Conservation (phyloP, 805 yeast genomes). For the Saturnispora diversa region DNA sequence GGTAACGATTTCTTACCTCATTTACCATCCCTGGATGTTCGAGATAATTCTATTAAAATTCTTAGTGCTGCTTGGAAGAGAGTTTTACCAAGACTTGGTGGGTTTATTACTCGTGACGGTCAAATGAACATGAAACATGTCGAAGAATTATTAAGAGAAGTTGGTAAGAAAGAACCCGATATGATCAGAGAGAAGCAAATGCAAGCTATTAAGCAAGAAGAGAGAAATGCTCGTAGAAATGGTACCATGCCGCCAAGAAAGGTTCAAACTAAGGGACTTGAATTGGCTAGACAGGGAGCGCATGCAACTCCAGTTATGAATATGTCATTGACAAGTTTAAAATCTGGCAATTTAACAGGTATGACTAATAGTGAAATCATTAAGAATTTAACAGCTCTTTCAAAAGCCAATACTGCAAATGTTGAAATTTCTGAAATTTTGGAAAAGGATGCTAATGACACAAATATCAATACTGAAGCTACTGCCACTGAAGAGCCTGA, state of each 20-base stretch:
- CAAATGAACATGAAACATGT: conserved; percentile 66
- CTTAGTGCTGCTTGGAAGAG: conserved; percentile 79
- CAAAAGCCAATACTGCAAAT: conserved; percentile 66
- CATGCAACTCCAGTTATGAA: conserved; percentile 61
- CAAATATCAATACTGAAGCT: conserved; percentile 10
- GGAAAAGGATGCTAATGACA: conserved; percentile 30
- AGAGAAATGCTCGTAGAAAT: conserved; percentile 52
- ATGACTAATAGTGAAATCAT: conserved; percentile 67
- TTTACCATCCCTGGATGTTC: conserved; percentile 85
- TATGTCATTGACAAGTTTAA: conserved; percentile 63
- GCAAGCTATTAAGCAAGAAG: conserved; percentile 61
- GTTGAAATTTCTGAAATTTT: conserved; percentile 59
- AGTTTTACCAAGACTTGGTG: conserved; percentile 53
- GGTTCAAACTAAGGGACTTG: conserved; percentile 64
- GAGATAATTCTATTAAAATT: conserved; percentile 87
- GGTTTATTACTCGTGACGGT: conserved; percentile 89
- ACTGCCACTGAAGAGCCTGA: conserved; percentile 19
- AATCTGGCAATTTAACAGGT: conserved; percentile 63
- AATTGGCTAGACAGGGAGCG: conserved; percentile 39
- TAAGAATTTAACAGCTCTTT: conserved; percentile 49
- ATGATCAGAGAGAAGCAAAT: conserved; percentile 66
- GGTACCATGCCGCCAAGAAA: conserved; percentile 33
- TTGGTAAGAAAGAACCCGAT: conserved; percentile 68
- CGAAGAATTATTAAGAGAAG: conserved; percentile 53
- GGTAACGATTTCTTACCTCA: conserved; percentile 99